Evolutionary conservation across 140 eudicot genomes (phyloP).

Genomic region (Senecio squalidus): DNA sequence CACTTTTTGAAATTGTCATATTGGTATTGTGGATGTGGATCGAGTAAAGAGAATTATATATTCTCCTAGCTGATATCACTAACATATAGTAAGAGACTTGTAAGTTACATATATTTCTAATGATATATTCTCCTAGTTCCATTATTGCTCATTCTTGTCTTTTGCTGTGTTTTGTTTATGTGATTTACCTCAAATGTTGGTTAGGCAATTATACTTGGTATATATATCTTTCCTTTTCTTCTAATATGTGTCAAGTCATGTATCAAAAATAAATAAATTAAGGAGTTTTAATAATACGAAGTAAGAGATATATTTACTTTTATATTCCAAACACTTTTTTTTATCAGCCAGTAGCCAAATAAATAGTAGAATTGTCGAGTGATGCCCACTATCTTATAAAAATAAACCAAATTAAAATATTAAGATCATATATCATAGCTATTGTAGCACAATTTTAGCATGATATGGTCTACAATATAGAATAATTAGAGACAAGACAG

Average conservation of each 20-base stretch:
- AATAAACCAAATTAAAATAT: neutral
- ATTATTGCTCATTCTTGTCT: too few species aligned
- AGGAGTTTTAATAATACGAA: neutral
- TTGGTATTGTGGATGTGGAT: neutral
- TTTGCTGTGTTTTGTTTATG: too few species aligned
- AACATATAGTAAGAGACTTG: too few species aligned
- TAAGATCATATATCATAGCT: neutral
- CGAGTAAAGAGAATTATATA: too few species aligned
- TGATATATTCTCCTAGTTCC: too few species aligned
- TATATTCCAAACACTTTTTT: neutral
- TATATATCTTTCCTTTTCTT: too few species aligned
- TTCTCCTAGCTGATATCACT: too few species aligned
- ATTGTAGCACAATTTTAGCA: slow-evolving; percentile 13
- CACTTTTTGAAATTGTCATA: slow-evolving; percentile 8
- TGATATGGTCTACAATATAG: slow-evolving; percentile 9
- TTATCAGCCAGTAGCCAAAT: neutral
- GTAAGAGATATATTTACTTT: neutral
- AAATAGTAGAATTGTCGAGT: slow-evolving; percentile 3
- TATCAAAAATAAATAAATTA: too few species aligned
- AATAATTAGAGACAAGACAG: neutral
- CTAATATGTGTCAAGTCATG: too few species aligned
- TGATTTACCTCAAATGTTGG: too few species aligned
- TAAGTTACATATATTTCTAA: too few species aligned
- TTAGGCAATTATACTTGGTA: too few species aligned
- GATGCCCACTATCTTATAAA: neutral